phyloP scores from a whole-genome alignment of 495 filamentous ascomycete genomes.

The Thozetella sp. region DNA sequence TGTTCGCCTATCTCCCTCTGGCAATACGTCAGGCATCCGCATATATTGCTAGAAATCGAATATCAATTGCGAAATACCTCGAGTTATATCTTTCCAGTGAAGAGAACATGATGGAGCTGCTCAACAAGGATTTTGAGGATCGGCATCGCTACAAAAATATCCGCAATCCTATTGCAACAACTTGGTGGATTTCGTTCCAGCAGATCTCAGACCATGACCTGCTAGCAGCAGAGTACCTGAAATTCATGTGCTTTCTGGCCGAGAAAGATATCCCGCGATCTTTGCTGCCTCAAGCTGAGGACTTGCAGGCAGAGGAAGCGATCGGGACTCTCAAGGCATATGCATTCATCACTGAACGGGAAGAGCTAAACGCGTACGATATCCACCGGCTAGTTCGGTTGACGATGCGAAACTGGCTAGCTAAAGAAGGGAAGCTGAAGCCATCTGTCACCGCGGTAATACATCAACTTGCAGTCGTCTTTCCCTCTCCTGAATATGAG shows the following conservation, averaged over 20 bases:
- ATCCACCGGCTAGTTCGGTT: conserved; percentile 47
- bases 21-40: conserved; percentile 49
- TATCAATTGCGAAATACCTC: conserved; percentile 28
- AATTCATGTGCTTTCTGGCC: conserved; percentile 38
- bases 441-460: conserved; percentile 28
- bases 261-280: conserved; percentile 37
- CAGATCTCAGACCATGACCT: conserved; percentile 32
- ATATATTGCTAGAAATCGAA: conserved; percentile 38
- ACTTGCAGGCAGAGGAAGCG: conserved; percentile 23
- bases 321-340: conserved; percentile 40
- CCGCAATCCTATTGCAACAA: conserved; percentile 29
- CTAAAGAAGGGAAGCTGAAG: conserved; percentile 16
- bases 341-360: conserved; percentile 34
- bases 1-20: conserved; percentile 40
- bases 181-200: conserved; percentile 37
- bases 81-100: conserved; percentile 18
- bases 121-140: conserved; percentile 19
- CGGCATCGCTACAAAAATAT: conserved; percentile 19
- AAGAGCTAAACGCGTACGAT: conserved; percentile 23
- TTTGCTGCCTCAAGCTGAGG: conserved; percentile 16
- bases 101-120: conserved; percentile 14
- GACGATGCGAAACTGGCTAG: conserved; percentile 44
- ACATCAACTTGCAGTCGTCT: conserved; percentile 21
- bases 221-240: conserved; percentile 37
- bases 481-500: conserved; percentile 30